Evolutionary conservation across 768 basidiomycete species (phyloP), one percentile per base, ranked within the genome.

Genomic region (Hericium alpestre): DNA sequence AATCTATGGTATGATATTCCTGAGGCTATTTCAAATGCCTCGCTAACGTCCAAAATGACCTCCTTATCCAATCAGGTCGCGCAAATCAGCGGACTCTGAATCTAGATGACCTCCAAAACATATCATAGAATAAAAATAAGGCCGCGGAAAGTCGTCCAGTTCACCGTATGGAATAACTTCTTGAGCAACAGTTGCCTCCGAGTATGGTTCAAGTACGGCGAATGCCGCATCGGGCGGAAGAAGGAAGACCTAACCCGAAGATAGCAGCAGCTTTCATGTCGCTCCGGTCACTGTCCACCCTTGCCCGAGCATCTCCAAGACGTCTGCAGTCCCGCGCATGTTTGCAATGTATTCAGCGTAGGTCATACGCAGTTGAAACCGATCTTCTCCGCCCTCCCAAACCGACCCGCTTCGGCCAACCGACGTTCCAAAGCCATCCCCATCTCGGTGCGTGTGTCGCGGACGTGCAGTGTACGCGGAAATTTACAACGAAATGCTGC

Each of bases 351-450:
- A 15, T 13, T 10, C 43, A 46, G 43, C 43, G 43, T 18, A 46
- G 43, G 1, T 18, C n/a, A n/a, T 46, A 46, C 20, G 43, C 43
- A n/a, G 20, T 20, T n/a, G 43, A 46, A 46, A 46, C 43, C 8
- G 43, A 46, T 20, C 16, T 46, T 11, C 43, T 46, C 8, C n/a
- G 51, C 15, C 50, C 56, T 9, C 40, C 55, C 8, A 77, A 76
- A 62, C 76, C 76, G 6, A 70, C 74, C 9, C 59, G 58, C 3
- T 73, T 69, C 50, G 76, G 76, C 1, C 79, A 79, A 61, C 75
- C 79, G 0, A 68, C 72, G 1, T 65, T 68, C 1, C 61, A 63
- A 8, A 72, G 75, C 9, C 78, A 79, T 59, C 74, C 78, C 5
- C 76, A 79, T 63, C 70, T 79, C 23, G 56, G 64, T 64, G 49